These are phyloP conservation scores for Lasiosphaeria miniovina DNA, from an alignment of 495 filamentous ascomycete genomes.

Conservation along the genomic window DNA sequence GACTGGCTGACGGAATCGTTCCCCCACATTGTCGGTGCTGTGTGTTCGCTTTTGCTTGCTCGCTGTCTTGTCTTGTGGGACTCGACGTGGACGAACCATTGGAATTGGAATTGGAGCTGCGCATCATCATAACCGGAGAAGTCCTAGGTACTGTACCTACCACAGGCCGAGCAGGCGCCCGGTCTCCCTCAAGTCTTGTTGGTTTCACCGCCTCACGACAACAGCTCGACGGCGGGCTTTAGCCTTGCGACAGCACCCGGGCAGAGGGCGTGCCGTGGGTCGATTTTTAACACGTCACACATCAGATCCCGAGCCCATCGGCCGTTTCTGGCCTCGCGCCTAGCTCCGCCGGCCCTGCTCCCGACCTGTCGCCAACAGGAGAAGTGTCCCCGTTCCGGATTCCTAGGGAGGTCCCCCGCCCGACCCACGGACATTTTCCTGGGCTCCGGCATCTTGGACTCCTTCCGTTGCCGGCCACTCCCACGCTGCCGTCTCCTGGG, in stretches of 20 bases:
- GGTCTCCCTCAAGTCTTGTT: neutral
- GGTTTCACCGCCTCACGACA: neutral
- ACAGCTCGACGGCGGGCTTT: neutral
- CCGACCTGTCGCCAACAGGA: neutral
- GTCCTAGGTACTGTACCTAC: neutral
- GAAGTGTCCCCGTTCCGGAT: neutral
- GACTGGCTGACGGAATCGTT: too few species aligned
- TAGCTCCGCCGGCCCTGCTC: neutral
- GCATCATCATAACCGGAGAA: too few species aligned
- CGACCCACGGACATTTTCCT: neutral
- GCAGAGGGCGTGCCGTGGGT: neutral
- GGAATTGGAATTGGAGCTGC: too few species aligned
- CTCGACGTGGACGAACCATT: too few species aligned
- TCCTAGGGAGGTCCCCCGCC: neutral
- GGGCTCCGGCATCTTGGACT: neutral
- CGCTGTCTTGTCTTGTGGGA: too few species aligned
- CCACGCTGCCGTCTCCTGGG: neutral
- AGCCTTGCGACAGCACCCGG: neutral
- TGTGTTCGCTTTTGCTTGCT: too few species aligned
- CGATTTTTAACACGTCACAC: constrained; percentile 4
- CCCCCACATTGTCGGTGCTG: too few species aligned
- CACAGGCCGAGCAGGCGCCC: neutral
- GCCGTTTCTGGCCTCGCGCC: constrained; percentile 1
- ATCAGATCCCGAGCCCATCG: neutral
- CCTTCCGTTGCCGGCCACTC: neutral